phyloP scores from a whole-genome alignment of 495 filamentous ascomycete species.

The Penicillium soppii region DNA sequence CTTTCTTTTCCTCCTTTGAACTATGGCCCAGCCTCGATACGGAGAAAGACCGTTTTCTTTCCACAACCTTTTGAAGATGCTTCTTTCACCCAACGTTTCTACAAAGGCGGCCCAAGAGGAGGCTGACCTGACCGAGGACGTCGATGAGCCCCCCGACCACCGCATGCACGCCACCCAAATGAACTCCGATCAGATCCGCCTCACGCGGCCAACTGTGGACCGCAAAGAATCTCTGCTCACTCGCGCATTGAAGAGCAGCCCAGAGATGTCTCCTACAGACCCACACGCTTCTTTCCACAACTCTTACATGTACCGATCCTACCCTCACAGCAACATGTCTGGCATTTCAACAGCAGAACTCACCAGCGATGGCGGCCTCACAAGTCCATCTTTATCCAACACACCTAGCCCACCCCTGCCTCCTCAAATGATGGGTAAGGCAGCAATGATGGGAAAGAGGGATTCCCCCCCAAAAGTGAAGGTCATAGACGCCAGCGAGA shows the following conservation, averaged over 20 bases:
- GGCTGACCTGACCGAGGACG: slow-evolving; percentile 46
- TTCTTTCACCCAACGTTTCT: slow-evolving; percentile 43
- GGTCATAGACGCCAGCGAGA: slow-evolving; percentile 37
- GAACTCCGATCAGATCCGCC: slow-evolving; percentile 31
- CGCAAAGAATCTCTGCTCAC: slow-evolving; percentile 77
- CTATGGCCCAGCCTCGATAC: slow-evolving; percentile 42
- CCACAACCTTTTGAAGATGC: slow-evolving; percentile 48
- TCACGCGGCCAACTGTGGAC: slow-evolving; percentile 40
- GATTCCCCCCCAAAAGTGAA: slow-evolving; percentile 34
- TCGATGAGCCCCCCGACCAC: slow-evolving; percentile 50
- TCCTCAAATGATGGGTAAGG: slow-evolving; percentile 31
- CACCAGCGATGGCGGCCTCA: slow-evolving; percentile 87
- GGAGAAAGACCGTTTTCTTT: slow-evolving; percentile 41
- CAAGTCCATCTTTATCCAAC: slow-evolving; percentile 84
- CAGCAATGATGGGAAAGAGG: slow-evolving; percentile 23
- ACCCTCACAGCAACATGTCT: slow-evolving; percentile 75
- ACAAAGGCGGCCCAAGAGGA: slow-evolving; percentile 38
- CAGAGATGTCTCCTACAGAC: slow-evolving; percentile 49
- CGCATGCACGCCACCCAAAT: slow-evolving; percentile 28
- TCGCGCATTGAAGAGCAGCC: slow-evolving; percentile 67
- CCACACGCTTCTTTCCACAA: slow-evolving; percentile 37
- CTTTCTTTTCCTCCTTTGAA: slow-evolving; percentile 14
- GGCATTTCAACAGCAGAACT: slow-evolving; percentile 79
- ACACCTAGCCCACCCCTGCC: slow-evolving; percentile 83
- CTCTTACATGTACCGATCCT: slow-evolving; percentile 54